Base-by-base conservation (phyloP, 129 eudicot genomes). In the Chrysanthemum lavandulifolium region DNA sequence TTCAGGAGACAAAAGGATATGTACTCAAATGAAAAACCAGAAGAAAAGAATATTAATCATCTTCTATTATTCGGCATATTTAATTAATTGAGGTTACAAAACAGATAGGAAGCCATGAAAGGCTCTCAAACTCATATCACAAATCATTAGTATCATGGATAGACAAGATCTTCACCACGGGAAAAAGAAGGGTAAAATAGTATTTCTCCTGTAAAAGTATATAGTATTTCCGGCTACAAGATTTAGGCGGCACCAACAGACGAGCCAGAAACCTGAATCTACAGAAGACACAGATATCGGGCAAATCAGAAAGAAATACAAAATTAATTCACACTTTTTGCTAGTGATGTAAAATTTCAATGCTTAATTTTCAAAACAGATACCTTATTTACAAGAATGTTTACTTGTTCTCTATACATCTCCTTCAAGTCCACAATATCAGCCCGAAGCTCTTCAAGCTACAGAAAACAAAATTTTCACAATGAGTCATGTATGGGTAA, bases 391-490 rank as follows among this genome's bases (percentile, higher is more conserved):
- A 92, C 98, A 62, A 92, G 98, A 76, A 92, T 59, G 81, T 92
- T 92, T 70, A 92, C 95, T 89, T 92, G 98, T 73, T 92, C 98
- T 78, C 95, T 87, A 73, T 92, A 92, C 98, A 92, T 92, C 82
- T 92, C 98, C 88, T 92, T 92, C 79, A 92, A 81, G 81, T 92
- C 98, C 73, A 87, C 87, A 58, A 94, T 94, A 85, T 94, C 97
- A 14, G 96, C 96, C 27, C 99, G 96, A 21, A 94, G 97, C 82
- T 94, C 99, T 83, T 94, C 99, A 85, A 90, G 84, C 99, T 94
- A 74, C 71, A 21, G 48, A 72, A 13, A 77, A 43, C 51, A 31
- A 13, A 55, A 13, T 6, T 23, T 77, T 53, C 2, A 55, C 1
- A n/a, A 65, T 31, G 40, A 10, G 75, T 55, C 74, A 31, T 54